A percentile compares a stretch with the other conserved stretches of the same genome.
Evolutionary conservation across 2,329 filamentous ascomycete genomes (phyloP).

Genomic region (Arthroderma uncinatum): DNA sequence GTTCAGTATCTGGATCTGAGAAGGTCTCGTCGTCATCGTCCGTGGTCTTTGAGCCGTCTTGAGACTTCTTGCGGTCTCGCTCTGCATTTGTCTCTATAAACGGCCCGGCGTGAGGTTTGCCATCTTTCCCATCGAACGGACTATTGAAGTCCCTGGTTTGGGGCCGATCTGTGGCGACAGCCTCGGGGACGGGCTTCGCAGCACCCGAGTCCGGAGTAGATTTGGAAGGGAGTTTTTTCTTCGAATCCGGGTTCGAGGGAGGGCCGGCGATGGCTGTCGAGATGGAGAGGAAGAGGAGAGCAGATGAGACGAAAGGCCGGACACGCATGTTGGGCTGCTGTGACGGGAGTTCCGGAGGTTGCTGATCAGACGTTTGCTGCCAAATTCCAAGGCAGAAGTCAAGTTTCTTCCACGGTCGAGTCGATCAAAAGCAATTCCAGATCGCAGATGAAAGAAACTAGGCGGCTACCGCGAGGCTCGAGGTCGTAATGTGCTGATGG

Average conservation of each 20-base stretch:
- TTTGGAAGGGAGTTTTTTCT: background rate
- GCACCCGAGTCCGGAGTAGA: background rate
- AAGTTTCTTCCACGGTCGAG: background rate
- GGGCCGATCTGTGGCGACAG: background rate
- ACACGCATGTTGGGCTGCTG: constrained; percentile 11
- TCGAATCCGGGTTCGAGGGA: background rate
- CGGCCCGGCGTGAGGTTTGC: constrained; percentile 83
- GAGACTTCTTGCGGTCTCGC: constrained; percentile 35
- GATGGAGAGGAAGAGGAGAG: constrained; percentile 13
- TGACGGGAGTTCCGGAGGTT: background rate
- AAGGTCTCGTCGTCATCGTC: constrained; percentile 17
- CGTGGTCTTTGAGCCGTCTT: constrained; percentile 21
- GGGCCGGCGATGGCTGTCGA: constrained; percentile 12
- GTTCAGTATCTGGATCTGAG: constrained; percentile 22
- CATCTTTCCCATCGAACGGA: constrained; percentile 88
- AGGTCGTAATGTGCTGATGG: background rate
- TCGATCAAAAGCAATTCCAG: background rate
- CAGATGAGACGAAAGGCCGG: constrained; percentile 11
- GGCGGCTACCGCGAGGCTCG: background rate
- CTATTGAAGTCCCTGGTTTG: background rate
- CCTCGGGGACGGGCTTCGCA: background rate
- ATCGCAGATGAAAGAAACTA: background rate
- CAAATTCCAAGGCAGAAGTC: background rate
- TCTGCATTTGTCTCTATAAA: constrained; percentile 43
- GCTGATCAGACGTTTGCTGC: background rate